Evolutionary conservation across 257 asterid species (phyloP), one percentile per base, ranked within the genome.

Genomic region (Nicotiana attenuata): DNA sequence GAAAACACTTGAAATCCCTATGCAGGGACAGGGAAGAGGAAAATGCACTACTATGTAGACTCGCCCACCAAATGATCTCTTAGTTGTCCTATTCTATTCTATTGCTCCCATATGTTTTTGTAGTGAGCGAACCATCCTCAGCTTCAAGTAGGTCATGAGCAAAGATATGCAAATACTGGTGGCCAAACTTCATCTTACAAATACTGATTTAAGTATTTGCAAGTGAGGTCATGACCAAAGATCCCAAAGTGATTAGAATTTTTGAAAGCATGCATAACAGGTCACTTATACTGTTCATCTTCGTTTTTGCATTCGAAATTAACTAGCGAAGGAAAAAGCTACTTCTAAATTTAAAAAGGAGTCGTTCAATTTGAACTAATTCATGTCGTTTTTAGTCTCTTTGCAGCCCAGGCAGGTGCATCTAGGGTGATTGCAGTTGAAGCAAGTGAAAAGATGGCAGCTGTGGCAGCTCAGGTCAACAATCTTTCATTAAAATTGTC

Each of bases 341-440:
- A 73, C 60, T 24, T 73, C 61, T 73, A 47, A 7, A 22, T 20
- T 19, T 71, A 13, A 71, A 71, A 55, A 73, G 61, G 15, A 45
- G 15, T 50, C 9, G 5, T 24, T 13, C 79, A 73, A 24, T 73
- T 47, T 24, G 63, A 20, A 33, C 81, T 77, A 76, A n/a, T 63
- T 82, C 47, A 65, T 85, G 85, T 28, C 78, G 87, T 68, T 80
- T 20, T 85, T 83, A 96, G 99, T 85, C 92, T 96, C 65, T 96
- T 96, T 89, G 99, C 99, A 90, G 97, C 99, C 50, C 95, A 92
- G 87, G 97, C 94, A 29, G 97, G 99, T 83, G 98, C 99, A 60
- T 88, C 97, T 22, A 91, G 87, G 87, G 98, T 96, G 65, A 76
- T 92, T 81, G 93, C 99, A 56, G 86, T 96, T 88, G 99, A 96